Conservation (phyloP, 805 yeast species). For the Suhomyces sp. region DNA sequence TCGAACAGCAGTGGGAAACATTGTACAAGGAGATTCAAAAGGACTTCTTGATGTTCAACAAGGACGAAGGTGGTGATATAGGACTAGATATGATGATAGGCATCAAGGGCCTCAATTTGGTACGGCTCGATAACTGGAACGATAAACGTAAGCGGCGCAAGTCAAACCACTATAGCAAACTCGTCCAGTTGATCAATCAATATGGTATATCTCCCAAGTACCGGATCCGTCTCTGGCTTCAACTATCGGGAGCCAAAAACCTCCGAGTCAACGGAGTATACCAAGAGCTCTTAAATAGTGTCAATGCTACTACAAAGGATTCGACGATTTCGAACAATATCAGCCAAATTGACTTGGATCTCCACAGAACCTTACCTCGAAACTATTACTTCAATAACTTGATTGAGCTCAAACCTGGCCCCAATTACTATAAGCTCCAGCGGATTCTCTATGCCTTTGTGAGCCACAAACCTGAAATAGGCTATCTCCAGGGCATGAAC, state of each 20-base stretch:
- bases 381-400: conserved; percentile 47
- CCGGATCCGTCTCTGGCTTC: conserved; percentile 50
- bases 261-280: conserved; percentile 48
- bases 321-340: conserved; percentile 23
- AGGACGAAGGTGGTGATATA: conserved; percentile 5
- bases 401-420: conserved; percentile 45
- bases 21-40: conserved; percentile 34
- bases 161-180: conserved; percentile 8
- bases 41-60: conserved; percentile 16
- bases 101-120: conserved; percentile 36
- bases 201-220: conserved; percentile 49
- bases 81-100: conserved; percentile 32
- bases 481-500: conserved; percentile 63
- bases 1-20: conserved; percentile 45
- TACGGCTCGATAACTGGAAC: conserved; percentile 12
- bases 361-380: conserved; percentile 54
- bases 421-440: conserved; percentile 47
- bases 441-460: conserved; percentile 50
- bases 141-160: neutral
- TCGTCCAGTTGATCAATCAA: conserved; percentile 31
- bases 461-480: conserved; percentile 45
- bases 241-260: conserved; percentile 49
- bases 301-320: neutral
- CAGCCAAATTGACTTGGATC: conserved; percentile 50
- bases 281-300: conserved; percentile 25